Evolutionary conservation across 2,329 filamentous ascomycete species (phyloP), one percentile per base, ranked within the genome.

Genomic region (Rachicladosporium sp.): DNA sequence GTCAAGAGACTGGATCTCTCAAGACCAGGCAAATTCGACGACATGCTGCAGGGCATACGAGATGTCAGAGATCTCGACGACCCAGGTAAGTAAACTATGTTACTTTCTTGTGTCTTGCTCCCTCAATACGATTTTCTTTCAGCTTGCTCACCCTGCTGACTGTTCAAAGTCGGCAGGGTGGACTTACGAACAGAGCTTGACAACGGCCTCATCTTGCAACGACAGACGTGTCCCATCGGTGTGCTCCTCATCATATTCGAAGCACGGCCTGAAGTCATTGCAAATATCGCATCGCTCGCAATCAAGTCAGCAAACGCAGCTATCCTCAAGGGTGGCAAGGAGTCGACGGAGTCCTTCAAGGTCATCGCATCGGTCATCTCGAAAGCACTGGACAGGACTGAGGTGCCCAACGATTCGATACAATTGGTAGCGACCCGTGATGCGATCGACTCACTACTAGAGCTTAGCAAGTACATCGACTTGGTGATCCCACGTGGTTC

Each of bases 161-260:
- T 49, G 40, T 36, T 27, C 30, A 19, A 44, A 86, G 84, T 96
- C 54, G 89, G 89, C 53, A 82, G 81, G 57, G 71, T 91, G 39
- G 88, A 85, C 31, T 69, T 93, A 54, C 78, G 82, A 46, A 96
- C 87, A 33, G 74, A 80, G 42, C 73, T 98, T 8, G 91, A 96
- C 60, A 82, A 95, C 50, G 82, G 80, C 38, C 73, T 98, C 38
- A 72, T 80, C 38, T 73, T 98, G 43, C 86, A 94, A 58, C 79
- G 88, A 46, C 82, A 94, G 35, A 87, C 85, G 31, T 94, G 86
- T 58, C 91, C 91, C 4, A 96, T 98, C 51, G 91, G 91, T 43
- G 88, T 96, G n/a, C 75, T 98, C 32, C 74, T 98, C 50, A 91
- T 98, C 64, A 96, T 98, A 56, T 98, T 98, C 57, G 91, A 98